Base-by-base conservation (phyloP, 495 filamentous ascomycete genomes). In the Penicillium simplicissimum region DNA sequence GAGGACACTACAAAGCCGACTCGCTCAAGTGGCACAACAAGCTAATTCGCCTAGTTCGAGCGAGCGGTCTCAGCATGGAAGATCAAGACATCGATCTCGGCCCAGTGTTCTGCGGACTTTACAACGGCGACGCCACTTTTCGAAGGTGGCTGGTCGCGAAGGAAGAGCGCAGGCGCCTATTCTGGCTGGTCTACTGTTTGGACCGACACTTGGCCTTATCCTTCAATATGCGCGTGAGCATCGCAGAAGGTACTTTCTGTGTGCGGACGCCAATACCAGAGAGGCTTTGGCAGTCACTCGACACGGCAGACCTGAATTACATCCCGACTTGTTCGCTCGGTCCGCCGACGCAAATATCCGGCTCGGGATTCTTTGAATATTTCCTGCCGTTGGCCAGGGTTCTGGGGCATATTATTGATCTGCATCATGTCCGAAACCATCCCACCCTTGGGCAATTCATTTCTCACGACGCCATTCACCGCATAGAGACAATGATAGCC, bases 361-460 rank as follows among this genome's bases (percentile, higher is more conserved):
- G 74, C 0, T 57, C 58, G 3, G 65, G 67, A 6, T 70, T 93
- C 67, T 93, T 92, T 69, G 89, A 90, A 69, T 93, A 88, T 75
- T 93, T 94, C 76, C 78, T 92, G 57, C 91, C 90, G 37, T 74
- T 94, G 58, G 92, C 93, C 86, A 87, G 88, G 21, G 90, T 94
- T 57, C 79, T 94, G 25, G 90, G 90, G 23, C 88, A 92, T 76
- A 89, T 92, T 52, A 90, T 93, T 58, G 90, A 94, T 64, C 78
- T 94, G 45, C 87, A 90, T 66, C 89, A 91, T 67, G 85, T 87
- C 17, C 81, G 85, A 57, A 90, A 90, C 70, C 89, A 91, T 66
- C 90, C 90, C 4, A 82, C 87, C 42, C 88, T 92, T 67, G 88
- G 88, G 25, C 72, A 38, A 3, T 53, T 57, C 25, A 61, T 69